Conservation (phyloP, 2,329 filamentous ascomycete species). For the Trichoderma harzianum region DNA sequence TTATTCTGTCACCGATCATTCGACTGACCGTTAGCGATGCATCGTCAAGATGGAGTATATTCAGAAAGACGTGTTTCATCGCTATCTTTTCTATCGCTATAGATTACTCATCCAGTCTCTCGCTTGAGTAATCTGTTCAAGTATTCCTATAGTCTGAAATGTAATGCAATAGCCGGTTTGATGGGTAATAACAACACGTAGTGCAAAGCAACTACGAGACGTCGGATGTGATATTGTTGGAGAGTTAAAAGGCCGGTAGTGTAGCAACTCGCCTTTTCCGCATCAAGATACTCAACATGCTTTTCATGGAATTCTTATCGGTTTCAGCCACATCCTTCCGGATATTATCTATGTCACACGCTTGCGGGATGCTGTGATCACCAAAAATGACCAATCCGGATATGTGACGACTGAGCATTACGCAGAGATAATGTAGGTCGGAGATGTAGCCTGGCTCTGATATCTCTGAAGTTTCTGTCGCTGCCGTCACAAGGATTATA, state of each 20-base stretch:
- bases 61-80: background rate
- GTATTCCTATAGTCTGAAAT: background rate
- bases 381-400: slow-evolving; percentile 23
- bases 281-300: background rate
- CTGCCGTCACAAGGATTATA: slow-evolving; percentile 22
- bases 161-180: background rate
- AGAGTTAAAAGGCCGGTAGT: background rate
- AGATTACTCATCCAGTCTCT: background rate
- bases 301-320: background rate
- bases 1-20: background rate
- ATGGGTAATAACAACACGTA: background rate
- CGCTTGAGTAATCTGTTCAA: background rate
- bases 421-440: slow-evolving; percentile 20
- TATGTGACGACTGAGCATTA: slow-evolving; percentile 21
- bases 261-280: background rate
- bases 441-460: slow-evolving; percentile 20
- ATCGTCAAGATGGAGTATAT: background rate
- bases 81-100: background rate
- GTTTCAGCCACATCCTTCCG: background rate
- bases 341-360: background rate
- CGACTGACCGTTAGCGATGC: background rate
- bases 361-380: background rate
- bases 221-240: background rate
- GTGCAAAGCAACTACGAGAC: background rate
- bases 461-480: background rate